Conservation (phyloP, 1,139 yeast species). For the Yamadazyma mexicana region DNA sequence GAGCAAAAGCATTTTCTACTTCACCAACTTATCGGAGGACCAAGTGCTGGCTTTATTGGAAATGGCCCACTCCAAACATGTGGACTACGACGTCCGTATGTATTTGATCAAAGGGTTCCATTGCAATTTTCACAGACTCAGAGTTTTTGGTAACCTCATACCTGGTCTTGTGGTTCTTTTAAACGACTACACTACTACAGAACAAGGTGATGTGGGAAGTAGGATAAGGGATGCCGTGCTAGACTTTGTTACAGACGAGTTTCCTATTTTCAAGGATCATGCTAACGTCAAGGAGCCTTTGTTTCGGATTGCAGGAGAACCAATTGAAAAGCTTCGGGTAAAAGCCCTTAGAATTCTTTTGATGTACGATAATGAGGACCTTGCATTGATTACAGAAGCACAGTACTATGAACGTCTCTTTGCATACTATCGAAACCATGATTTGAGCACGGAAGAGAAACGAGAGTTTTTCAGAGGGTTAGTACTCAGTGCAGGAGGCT, state of each 20-base stretch:
- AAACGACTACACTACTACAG: conserved; percentile 66
- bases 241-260: conserved; percentile 26
- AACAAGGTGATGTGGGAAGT: conserved; percentile 81
- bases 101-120: conserved; percentile 19
- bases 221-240: conserved; percentile 59
- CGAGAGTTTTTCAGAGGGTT: conserved; percentile 57
- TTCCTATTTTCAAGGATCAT: conserved; percentile 10
- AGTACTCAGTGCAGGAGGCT: conserved; percentile 59
- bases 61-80: conserved; percentile 17
- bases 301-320: conserved; percentile 53
- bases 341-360: conserved; percentile 22
- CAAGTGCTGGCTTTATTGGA: conserved; percentile 17
- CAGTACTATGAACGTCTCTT: conserved; percentile 31
- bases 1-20: conserved; percentile 26
- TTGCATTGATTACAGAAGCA: neutral
- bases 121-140: conserved; percentile 4
- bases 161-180: conserved; percentile 25
- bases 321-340: conserved; percentile 32
- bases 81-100: conserved; percentile 29
- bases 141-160: conserved; percentile 13
- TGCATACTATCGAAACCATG: conserved; percentile 12
- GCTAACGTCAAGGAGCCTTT: conserved; percentile 21
- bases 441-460: conserved; percentile 1
- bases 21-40: conserved; percentile 8
- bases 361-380: neutral